These are phyloP conservation scores for Solanum gracilifrons DNA, from an alignment of 257 asterid species.

Conservation along the genomic window DNA sequence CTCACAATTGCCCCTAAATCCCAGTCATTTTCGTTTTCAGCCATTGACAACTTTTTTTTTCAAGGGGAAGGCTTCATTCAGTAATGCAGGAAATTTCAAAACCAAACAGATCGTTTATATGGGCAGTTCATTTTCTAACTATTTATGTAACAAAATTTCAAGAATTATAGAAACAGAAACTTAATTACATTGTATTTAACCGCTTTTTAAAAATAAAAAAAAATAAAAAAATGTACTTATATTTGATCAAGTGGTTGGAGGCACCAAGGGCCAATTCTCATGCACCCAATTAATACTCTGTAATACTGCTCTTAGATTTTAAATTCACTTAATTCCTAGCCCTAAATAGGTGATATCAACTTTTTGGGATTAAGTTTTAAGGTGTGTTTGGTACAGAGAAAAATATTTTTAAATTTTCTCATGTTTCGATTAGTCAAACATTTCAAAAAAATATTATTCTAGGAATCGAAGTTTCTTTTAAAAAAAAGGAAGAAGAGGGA, in stretches of 20 bases:
- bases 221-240: no score
- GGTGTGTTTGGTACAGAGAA: no score
- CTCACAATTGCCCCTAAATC: conserved; percentile 3
- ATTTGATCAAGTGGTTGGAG: background rate
- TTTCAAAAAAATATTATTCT: no score
- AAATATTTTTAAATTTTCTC: background rate
- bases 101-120: background rate
- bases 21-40: background rate
- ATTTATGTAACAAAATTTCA: background rate
- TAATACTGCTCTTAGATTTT: background rate
- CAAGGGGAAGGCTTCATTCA: background rate
- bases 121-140: background rate
- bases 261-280: background rate
- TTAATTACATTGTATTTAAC: background rate
- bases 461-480: background rate
- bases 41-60: background rate
- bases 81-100: background rate
- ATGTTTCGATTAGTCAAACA: background rate
- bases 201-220: background rate
- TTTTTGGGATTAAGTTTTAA: no score
- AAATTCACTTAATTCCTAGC: no score
- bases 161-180: background rate
- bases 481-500: background rate
- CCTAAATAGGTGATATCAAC: no score
- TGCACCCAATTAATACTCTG: background rate